phyloP scores from a whole-genome alignment of 1,284 basidiomycete species.

The Tremellales sp. region DNA sequence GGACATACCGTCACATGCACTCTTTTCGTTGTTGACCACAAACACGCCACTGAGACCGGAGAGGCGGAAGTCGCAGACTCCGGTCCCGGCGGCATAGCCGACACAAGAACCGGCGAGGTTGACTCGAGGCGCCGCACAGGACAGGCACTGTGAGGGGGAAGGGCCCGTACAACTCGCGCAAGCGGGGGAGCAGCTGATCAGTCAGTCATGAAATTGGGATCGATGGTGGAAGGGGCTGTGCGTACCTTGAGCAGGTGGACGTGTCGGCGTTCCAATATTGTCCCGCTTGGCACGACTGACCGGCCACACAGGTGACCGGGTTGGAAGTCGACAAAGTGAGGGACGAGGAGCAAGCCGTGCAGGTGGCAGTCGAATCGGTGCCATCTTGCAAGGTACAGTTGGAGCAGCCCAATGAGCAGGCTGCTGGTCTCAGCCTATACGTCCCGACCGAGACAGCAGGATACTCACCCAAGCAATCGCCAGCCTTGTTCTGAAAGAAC shows the following conservation, averaged over 20 bases:
- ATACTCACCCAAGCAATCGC: slow-evolving; percentile 45
- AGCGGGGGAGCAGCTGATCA: slow-evolving; percentile 39
- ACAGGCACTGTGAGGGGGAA: slow-evolving; percentile 35
- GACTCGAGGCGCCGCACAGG: slow-evolving; percentile 35
- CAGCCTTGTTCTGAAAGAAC: slow-evolving; percentile 35
- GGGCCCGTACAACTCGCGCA: slow-evolving; percentile 47
- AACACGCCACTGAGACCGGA: slow-evolving; percentile 32
- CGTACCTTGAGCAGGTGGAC: slow-evolving; percentile 33
- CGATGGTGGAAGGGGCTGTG: neutral
- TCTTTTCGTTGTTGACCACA: slow-evolving; percentile 42
- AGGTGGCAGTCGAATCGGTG: slow-evolving; percentile 17
- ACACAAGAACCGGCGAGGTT: slow-evolving; percentile 44
- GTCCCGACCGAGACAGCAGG: neutral
- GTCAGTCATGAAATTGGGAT: neutral
- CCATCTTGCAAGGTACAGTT: slow-evolving; percentile 33
- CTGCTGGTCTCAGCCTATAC: slow-evolving; percentile 21
- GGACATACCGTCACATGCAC: slow-evolving; percentile 48
- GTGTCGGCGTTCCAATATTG: slow-evolving; percentile 36
- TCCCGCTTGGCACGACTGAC: slow-evolving; percentile 29
- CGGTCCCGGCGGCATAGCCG: slow-evolving; percentile 36
- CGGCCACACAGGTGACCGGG: slow-evolving; percentile 32
- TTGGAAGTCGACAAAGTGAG: slow-evolving; percentile 23
- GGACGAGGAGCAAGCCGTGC: slow-evolving; percentile 32
- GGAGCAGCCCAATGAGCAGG: slow-evolving; percentile 46
- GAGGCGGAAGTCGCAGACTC: slow-evolving; percentile 43